Evolutionary conservation across 2,329 filamentous ascomycete species (phyloP), one percentile per base, ranked within the genome.

Genomic region (Phyllosticta paracitricarpa): DNA sequence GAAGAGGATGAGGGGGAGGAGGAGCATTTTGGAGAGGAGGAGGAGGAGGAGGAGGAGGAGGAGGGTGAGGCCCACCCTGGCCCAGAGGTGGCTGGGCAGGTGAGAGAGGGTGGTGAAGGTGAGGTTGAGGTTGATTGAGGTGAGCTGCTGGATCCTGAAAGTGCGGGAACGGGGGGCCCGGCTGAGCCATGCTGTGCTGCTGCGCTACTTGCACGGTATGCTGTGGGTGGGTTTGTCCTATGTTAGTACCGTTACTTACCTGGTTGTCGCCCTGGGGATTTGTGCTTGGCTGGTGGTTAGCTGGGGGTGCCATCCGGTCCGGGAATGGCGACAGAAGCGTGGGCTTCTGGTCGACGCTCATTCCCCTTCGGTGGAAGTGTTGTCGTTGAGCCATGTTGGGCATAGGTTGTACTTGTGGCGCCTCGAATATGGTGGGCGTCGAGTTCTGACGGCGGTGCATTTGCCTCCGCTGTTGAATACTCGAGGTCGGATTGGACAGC

Each of bases 181-280:
- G 88, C 85, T 89, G 86, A 84, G 84, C 84, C 83, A 85, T 83
- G 83, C 84, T 85, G 81, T 91, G 89, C 86, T 89, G 85, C 84
- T 93, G 90, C 86, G 88, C 83, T 89, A 89, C 89, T 87, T 87
- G 88, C 86, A 91, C 83, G 79, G 85, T 82, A 83, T 91, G 88
- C 84, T 92, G 89, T 78, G 52, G 56, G 48, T 82, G 75, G 76
- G 77, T 79, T 77, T 79, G 77, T 82, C 79, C 80, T 80, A 75
- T 70, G 80, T 82, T 82, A 82, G 80, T 82, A 75, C 74, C 80
- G 40, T 48, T 48, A 78, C 78, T 81, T 80, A 80, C 77, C 71
- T 75, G 76, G 67, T 69, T 72, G 69, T 79, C 78, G 67, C 81
- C 79, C 76, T 81, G 81, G 70, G 69, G 69, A 69, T 67, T 30